phyloP scores from a whole-genome alignment of 805 yeast species.

The Pichia sporocuriosa region DNA sequence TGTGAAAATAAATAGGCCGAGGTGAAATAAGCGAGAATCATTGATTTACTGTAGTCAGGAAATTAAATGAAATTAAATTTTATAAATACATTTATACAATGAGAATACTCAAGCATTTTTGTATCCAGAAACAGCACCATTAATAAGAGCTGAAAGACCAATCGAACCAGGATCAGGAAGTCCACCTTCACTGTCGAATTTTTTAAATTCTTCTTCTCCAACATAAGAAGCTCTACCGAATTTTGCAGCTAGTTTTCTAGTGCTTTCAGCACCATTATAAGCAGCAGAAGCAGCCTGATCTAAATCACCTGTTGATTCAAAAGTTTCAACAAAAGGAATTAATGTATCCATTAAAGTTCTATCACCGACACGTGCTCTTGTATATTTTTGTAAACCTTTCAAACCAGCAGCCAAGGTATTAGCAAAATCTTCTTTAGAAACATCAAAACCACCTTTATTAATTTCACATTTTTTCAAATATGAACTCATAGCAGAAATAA shows the following conservation, averaged over 20 bases:
- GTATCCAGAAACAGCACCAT: slow-evolving; percentile 26
- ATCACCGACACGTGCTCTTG: slow-evolving; percentile 84
- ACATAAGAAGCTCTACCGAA: slow-evolving; percentile 95
- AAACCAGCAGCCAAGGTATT: slow-evolving; percentile 53
- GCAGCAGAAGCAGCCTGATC: slow-evolving; percentile 63
- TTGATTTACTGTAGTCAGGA: no score
- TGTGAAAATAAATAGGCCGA: no score
- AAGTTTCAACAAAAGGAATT: slow-evolving; percentile 73
- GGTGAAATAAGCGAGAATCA: no score
- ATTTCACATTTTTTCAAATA: slow-evolving; percentile 36
- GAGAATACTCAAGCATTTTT: slow-evolving; percentile 4
- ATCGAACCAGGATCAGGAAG: slow-evolving; percentile 95
- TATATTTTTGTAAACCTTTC: slow-evolving; percentile 72
- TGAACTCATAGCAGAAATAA: slow-evolving; percentile 66
- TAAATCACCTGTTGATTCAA: slow-evolving; percentile 45
- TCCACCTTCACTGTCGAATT: slow-evolving; percentile 52
- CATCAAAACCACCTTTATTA: slow-evolving; percentile 21
- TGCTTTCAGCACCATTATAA: slow-evolving; percentile 64
- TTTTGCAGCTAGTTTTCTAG: slow-evolving; percentile 70
- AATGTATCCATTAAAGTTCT: slow-evolving; percentile 85
- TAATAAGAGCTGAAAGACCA: slow-evolving; percentile 49
- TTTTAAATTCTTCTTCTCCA: slow-evolving; percentile 47
- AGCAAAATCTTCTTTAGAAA: slow-evolving; percentile 35
- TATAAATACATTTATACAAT: background rate
- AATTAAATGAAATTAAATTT: no score